A percentile compares a stretch with the other conserved stretches of the same genome.
Evolutionary conservation across 163 green algal species (phyloP).

Genomic region (Botryococcus braunii): DNA sequence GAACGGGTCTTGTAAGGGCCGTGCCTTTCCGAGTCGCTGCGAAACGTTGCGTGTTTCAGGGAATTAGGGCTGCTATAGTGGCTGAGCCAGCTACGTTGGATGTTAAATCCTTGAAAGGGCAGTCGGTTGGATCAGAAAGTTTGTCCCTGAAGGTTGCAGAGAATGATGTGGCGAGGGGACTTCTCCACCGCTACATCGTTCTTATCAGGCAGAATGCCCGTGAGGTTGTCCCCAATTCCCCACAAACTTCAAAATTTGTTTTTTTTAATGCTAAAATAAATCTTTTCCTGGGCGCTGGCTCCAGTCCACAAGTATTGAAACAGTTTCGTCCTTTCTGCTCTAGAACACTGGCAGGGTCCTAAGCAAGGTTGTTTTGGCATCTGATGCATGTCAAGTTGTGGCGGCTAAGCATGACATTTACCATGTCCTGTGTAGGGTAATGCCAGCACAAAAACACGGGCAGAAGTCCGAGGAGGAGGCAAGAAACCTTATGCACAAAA

Average conservation of each 20-base stretch:
- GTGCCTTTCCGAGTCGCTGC: too few species aligned
- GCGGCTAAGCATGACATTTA: background rate
- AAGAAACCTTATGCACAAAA: conserved; percentile 98
- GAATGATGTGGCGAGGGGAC: conserved; percentile 60
- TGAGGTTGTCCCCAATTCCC: conserved; percentile 36
- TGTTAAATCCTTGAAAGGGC: conserved; percentile 46
- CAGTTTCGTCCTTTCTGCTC: background rate
- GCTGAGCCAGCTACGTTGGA: conserved; percentile 12
- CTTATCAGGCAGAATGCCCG: conserved; percentile 73
- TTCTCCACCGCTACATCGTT: conserved; percentile 90
- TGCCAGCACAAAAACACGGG: conserved; percentile 84
- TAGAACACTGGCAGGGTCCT: background rate
- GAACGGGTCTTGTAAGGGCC: too few species aligned
- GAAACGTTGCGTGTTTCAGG: too few species aligned
- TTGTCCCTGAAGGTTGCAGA: conserved; percentile 68
- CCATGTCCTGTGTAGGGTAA: conserved; percentile 63
- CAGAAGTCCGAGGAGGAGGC: conserved; percentile 92
- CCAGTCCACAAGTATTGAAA: too few species aligned
- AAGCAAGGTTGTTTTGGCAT: background rate
- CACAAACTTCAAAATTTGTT: too few species aligned
- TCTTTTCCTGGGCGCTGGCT: background rate
- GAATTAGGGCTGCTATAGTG: conserved; percentile 2
- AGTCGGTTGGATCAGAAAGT: conserved; percentile 31
- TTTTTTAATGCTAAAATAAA: too few species aligned
- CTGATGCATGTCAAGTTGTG: background rate